Base-by-base conservation (phyloP, 2,329 filamentous ascomycete species). In the Ophiocordyceps camponoti-floridani region DNA sequence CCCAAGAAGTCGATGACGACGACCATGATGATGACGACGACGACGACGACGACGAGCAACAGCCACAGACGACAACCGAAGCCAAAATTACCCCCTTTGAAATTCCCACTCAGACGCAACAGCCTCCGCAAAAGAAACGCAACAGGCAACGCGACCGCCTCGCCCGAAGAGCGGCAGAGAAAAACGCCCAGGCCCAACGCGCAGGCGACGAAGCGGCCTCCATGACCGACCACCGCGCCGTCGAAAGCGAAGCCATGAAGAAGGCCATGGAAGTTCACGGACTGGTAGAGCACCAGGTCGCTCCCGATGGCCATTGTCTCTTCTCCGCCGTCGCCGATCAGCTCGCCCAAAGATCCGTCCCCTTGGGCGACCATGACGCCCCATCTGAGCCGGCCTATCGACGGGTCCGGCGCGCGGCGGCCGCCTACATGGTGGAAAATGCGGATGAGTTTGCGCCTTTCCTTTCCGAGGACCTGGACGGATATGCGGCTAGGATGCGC, bases 311-410 rank as follows among this genome's bases (percentile, higher is more conserved):
- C 0, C 91, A 98, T 64, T 98, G 91, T 58, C 67, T 98, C 14
- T 98, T 96, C 63, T 83, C 86, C 14, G 87, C 91, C 0, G 73
- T 96, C 43, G 88, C 89, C 26, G 85, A 91, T 59, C 87, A 94
- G 62, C 69, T 95, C 44, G 64, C 63, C 45, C 66, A 72, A 45
- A 62, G 69, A 41, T 63, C 58, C 2, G 65, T 78, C 8, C 35
- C 47, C 26, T 40, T 44, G 12, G 45, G 16, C 35, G 19, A n/a
- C 4, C 60, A 1, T 5, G 6, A 6, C 2, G 11, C 38, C 10
- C 58, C 31, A 35, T 46, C 62, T 55, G 48, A 52, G 52, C 63
- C 52, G 43, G 64, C 59, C 31, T 94, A 93, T 58, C 78, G 73
- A 54, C 62, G 66, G 2, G 79, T 94, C 26, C 68, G 91, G 14